These are phyloP conservation scores for Gynostemma pentaphyllum DNA, from an alignment of 306 rosid species.

Conservation along the genomic window DNA sequence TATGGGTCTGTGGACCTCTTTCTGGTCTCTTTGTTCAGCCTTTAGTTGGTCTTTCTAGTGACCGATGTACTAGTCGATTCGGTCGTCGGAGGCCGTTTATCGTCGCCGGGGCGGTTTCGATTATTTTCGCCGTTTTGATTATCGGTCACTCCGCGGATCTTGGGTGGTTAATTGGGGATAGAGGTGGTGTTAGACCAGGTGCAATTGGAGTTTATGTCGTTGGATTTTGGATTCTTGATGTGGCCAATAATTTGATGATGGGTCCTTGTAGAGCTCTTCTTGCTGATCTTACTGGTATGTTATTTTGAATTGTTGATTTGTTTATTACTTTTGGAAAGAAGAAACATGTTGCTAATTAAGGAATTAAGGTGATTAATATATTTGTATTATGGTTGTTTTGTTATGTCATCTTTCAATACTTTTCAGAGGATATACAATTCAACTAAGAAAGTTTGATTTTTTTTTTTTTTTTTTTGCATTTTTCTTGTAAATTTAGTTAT, in stretches of 20 bases:
- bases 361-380: neutral
- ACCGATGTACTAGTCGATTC: conserved; percentile 59
- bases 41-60: conserved; percentile 72
- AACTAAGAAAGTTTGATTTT: no score
- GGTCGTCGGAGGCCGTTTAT: conserved; percentile 93
- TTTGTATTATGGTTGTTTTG: neutral
- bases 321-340: neutral
- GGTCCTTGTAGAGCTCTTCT: conserved; percentile 29
- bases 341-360: neutral
- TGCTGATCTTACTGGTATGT: conserved; percentile 77
- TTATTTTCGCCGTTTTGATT: conserved; percentile 39
- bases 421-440: no score
- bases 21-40: conserved; percentile 86
- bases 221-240: conserved; percentile 14
- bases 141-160: conserved; percentile 79
- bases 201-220: conserved; percentile 38
- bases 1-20: conserved; percentile 88
- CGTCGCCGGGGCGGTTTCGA: conserved; percentile 39
- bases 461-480: no score
- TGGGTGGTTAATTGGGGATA: conserved; percentile 67
- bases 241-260: conserved; percentile 3
- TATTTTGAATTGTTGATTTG: neutral
- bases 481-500: no score
- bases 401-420: neutral
- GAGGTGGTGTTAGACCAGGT: conserved; percentile 27